Percentiles rank a stretch among this genome's conserved stretches.
phyloP scores from a whole-genome alignment of 2,329 filamentous ascomycete species.

The Colletotrichum siamense region DNA sequence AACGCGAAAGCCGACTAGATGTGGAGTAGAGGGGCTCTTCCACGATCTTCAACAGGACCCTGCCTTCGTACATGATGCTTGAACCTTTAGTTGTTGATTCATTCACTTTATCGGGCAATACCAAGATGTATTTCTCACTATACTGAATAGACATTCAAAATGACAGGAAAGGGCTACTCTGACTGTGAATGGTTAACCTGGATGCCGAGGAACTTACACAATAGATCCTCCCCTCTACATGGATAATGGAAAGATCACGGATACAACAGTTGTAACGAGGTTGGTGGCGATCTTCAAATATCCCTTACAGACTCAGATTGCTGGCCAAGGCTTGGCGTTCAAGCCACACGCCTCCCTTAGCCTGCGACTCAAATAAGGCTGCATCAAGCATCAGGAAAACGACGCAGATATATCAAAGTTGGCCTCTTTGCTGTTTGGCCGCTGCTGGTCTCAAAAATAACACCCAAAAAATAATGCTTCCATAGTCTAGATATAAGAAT shows the following conservation, averaged over 20 bases:
- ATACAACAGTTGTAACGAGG: no score
- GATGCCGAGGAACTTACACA: neutral
- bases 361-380: neutral
- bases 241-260: no score
- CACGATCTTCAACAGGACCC: rapidly evolving
- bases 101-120: no score
- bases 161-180: no score
- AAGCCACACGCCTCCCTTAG: neutral
- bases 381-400: neutral
- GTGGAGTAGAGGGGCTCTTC: neutral
- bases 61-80: no score
- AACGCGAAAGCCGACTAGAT: neutral
- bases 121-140: no score
- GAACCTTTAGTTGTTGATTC: no score
- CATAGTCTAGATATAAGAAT: rapidly evolving
- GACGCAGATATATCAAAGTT: rapidly evolving
- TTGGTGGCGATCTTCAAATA: neutral
- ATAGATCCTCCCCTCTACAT: rapidly evolving
- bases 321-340: neutral
- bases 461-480: neutral
- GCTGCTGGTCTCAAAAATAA: no score
- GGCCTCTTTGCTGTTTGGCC: rapidly evolving
- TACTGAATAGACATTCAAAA: no score
- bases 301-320: neutral
- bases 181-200: no score